A percentile compares a stretch with the other conserved stretches of the same genome.
These are phyloP conservation scores for Hemileia vastatrix DNA, from an alignment of 1,284 basidiomycete genomes.

Conservation along the genomic window DNA sequence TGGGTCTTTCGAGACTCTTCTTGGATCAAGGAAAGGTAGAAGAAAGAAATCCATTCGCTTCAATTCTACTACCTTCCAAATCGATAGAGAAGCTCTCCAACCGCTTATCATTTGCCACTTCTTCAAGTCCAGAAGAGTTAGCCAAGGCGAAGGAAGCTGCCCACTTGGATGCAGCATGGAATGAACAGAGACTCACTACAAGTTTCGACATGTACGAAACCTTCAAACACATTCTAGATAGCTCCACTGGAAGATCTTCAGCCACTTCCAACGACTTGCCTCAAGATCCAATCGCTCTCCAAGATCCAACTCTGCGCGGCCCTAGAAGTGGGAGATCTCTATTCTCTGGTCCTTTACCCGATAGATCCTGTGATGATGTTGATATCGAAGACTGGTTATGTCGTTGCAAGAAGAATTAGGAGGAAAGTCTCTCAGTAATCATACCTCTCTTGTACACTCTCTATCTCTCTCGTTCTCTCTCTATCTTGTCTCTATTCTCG, in stretches of 20 bases:
- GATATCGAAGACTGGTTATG: not conserved
- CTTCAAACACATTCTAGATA: not conserved
- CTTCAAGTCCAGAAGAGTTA: not conserved
- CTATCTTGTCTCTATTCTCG: too few species aligned
- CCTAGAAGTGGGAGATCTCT: not conserved
- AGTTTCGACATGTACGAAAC: not conserved
- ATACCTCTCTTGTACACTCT: too few species aligned
- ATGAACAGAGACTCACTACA: not conserved
- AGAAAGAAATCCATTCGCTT: not conserved
- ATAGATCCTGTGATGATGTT: not conserved
- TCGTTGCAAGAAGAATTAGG: not conserved
- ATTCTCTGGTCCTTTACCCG: not conserved
- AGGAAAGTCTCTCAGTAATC: too few species aligned
- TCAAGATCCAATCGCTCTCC: not conserved
- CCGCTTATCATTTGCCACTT: not conserved
- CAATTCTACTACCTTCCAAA: not conserved
- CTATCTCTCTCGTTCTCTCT: too few species aligned
- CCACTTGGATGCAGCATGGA: not conserved
- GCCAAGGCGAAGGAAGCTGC: not conserved
- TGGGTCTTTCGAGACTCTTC: too few species aligned
- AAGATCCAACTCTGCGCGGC: not conserved
- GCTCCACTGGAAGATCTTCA: not conserved
- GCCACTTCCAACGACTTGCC: too few species aligned
- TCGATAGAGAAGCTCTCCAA: not conserved
- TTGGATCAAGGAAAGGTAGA: not conserved